Conservation (phyloP, 2,329 filamentous ascomycete genomes). For the Paraphoma sp. region DNA sequence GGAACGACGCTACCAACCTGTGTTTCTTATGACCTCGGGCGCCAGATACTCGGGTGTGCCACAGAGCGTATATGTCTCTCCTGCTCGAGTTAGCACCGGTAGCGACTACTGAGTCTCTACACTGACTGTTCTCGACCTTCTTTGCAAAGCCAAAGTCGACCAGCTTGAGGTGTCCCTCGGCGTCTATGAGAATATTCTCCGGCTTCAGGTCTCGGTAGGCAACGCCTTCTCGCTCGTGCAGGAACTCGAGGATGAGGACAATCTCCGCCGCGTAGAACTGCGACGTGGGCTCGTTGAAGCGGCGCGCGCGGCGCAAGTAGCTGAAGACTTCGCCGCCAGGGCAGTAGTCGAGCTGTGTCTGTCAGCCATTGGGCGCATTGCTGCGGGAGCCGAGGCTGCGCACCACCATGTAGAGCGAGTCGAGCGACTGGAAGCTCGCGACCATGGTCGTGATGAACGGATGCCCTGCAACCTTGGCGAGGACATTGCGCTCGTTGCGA, state of each 20-base stretch:
- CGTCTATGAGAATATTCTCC: constrained; percentile 81
- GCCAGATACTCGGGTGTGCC: constrained; percentile 85
- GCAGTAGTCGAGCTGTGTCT: constrained; percentile 72
- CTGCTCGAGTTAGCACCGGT: constrained; percentile 36
- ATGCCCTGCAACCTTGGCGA: constrained; percentile 78
- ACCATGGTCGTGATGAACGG: constrained; percentile 83
- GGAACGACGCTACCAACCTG: constrained; percentile 56
- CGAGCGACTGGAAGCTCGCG: constrained; percentile 79
- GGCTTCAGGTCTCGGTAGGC: constrained; percentile 85
- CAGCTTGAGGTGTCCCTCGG: constrained; percentile 78
- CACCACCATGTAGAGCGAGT: constrained; percentile 80
- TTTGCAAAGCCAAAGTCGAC: constrained; percentile 89
- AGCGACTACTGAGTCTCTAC: neutral
- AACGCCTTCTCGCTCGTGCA: constrained; percentile 80
- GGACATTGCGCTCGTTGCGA: constrained; percentile 79
- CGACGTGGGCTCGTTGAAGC: constrained; percentile 79
- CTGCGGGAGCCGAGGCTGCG: constrained; percentile 18
- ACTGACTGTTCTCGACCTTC: constrained; percentile 68
- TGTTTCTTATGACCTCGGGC: constrained; percentile 84
- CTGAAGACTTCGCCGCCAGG: constrained; percentile 86
- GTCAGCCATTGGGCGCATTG: constrained; percentile 17
- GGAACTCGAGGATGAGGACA: constrained; percentile 78
- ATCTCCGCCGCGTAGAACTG: constrained; percentile 87
- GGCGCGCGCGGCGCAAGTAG: constrained; percentile 77
- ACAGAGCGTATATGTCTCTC: constrained; percentile 82